Base-by-base conservation (phyloP, 1,139 yeast genomes). In the Taiozyma sp. region DNA sequence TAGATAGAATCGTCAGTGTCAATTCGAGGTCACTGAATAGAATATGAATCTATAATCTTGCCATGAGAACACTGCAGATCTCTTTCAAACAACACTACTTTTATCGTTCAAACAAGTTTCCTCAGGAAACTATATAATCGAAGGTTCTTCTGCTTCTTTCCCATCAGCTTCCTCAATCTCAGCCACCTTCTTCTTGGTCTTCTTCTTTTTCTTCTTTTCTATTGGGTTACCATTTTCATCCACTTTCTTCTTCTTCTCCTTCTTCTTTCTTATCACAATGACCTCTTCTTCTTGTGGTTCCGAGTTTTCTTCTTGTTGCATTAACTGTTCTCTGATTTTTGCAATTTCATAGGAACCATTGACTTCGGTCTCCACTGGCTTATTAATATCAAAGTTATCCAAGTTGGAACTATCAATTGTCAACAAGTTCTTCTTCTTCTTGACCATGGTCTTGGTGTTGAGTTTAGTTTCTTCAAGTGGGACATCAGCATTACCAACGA, bases 331-430 rank as follows among this genome's bases (percentile, higher is more conserved):
- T 60, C 88, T 72, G 50, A 84, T 61, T 46, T 71, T 76, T 32
- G 80, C 81, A 46, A 83, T 69, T 49, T 80, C 81, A 41, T 75
- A 70, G 35, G 76, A 75, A 42, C 75, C 77, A 50, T 71, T 78
- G 45, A 66, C 73, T 7, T 66, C 68, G 4, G 41, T 37, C 11
- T 53, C 53, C 1, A 60, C 45, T 1, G 66, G 62, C 49, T 65
- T 65, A 34, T 68, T 57, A 30, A 76, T 68, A 62, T 86, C 88
- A 61, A 88, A 83, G 52, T 77, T 75, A 40, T 84, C 88, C 53
- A 88, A 71, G 44, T 78, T 81, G 0, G 88, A 79, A 2, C 83
- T 76, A 53, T 80, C 85, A 47, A 80, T 75, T 34, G 70, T 71
- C 55, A 76, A 70, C 16, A 65, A 59, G 58, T 68, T 79, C 52